These are phyloP conservation scores for Pezicula rhizophila DNA, from an alignment of 2,329 filamentous ascomycete genomes.

Conservation along the genomic window DNA sequence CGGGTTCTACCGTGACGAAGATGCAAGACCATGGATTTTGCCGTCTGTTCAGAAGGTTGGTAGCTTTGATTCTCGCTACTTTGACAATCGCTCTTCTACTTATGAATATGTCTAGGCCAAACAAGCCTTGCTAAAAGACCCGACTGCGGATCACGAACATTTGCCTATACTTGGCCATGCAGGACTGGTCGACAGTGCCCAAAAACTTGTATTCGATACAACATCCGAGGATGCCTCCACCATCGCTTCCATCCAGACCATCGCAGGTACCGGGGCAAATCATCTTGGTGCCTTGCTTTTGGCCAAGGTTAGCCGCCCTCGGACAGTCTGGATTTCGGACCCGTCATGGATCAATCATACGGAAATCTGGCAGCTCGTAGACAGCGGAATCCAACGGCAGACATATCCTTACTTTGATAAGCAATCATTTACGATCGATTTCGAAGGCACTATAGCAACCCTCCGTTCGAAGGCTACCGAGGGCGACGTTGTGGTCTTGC, in stretches of 20 bases:
- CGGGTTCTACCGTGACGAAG: slow-evolving; percentile 32
- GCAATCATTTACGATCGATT: slow-evolving; percentile 22
- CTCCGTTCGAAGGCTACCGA: slow-evolving; percentile 20
- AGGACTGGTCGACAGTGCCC: slow-evolving; percentile 26
- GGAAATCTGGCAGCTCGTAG: slow-evolving; percentile 27
- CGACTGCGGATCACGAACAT: slow-evolving; percentile 26
- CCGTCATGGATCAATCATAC: slow-evolving; percentile 36
- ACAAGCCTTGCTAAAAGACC: background rate
- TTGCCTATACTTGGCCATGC: slow-evolving; percentile 29
- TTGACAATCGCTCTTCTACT: no score
- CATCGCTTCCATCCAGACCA: slow-evolving; percentile 29
- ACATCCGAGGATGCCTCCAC: background rate
- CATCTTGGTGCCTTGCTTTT: slow-evolving; percentile 29
- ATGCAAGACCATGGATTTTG: slow-evolving; percentile 31
- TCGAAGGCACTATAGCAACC: slow-evolving; percentile 21
- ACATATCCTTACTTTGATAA: slow-evolving; percentile 30
- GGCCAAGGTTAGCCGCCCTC: slow-evolving; percentile 8
- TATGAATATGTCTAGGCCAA: background rate
- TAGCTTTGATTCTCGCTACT: background rate
- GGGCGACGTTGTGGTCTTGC: slow-evolving; percentile 27
- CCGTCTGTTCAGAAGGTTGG: slow-evolving; percentile 27
- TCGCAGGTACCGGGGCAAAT: slow-evolving; percentile 35
- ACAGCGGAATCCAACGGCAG: slow-evolving; percentile 20
- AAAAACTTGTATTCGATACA: background rate
- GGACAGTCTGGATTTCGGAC: slow-evolving; percentile 30